These are phyloP conservation scores for Leishmania gerbilli DNA, from an alignment of 208 protist species.

Conservation along the genomic window DNA sequence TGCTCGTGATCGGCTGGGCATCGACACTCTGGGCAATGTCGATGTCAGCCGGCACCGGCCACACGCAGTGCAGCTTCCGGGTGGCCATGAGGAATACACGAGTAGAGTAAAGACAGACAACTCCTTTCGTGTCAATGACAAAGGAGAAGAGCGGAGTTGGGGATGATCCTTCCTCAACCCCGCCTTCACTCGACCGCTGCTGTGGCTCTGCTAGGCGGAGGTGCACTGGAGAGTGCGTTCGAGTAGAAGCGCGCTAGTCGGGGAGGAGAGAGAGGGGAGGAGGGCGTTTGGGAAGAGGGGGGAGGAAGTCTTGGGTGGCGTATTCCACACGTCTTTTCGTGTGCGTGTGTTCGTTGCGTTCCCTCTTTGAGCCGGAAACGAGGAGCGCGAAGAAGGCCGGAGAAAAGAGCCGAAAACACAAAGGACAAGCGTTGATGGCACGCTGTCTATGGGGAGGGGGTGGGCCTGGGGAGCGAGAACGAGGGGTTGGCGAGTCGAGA, in stretches of 20 bases:
- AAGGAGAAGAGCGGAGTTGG: neutral
- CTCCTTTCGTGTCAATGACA: neutral
- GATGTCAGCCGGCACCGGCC: slow-evolving; percentile 93
- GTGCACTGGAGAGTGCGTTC: neutral
- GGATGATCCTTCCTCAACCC: neutral
- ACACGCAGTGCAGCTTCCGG: slow-evolving; percentile 54
- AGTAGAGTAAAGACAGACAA: slow-evolving; percentile 22
- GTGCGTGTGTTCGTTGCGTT: neutral
- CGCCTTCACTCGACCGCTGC: neutral
- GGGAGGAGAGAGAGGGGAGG: neutral
- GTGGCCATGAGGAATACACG: slow-evolving; percentile 42
- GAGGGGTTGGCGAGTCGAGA: neutral
- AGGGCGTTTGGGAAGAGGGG: neutral
- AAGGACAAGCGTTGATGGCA: neutral
- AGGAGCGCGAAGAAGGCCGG: neutral
- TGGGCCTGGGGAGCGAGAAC: neutral
- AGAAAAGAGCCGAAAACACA: neutral
- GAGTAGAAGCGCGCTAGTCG: neutral
- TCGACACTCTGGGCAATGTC: slow-evolving; percentile 92
- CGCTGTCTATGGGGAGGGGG: neutral
- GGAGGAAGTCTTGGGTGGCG: no score
- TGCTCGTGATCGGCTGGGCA: slow-evolving; percentile 70
- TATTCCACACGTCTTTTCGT: neutral
- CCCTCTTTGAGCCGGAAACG: neutral
- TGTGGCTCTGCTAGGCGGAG: neutral